Percentiles rank a stretch among this genome's conserved stretches.
Conservation (phyloP, 768 basidiomycete genomes). For the Cyathus striatus region DNA sequence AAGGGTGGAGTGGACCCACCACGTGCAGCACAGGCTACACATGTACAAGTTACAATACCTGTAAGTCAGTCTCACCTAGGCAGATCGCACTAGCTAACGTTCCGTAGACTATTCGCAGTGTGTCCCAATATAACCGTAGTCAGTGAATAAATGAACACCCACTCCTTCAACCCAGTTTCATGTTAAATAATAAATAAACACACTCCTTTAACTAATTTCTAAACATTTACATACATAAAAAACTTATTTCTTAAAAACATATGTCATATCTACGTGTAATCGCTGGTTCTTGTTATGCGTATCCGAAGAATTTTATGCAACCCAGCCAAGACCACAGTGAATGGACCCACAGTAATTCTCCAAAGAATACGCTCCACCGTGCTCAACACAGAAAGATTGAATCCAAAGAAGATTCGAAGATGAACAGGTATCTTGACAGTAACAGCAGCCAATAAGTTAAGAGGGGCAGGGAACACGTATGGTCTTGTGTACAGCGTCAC, state of each 20-base stretch:
- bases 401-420: constrained; percentile 12
- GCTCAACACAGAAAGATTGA: constrained; percentile 7
- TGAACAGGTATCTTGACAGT: constrained; percentile 15
- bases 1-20: constrained; percentile 37
- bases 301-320: too few species aligned
- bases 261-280: too few species aligned
- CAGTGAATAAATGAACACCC: too few species aligned
- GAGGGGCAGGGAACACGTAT: constrained; percentile 44
- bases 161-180: too few species aligned
- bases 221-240: too few species aligned
- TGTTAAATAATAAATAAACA: too few species aligned
- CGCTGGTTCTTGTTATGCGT: too few species aligned
- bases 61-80: constrained; percentile 19
- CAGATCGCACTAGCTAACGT: not conserved
- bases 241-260: too few species aligned
- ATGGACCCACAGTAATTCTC: constrained; percentile 37
- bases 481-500: constrained; percentile 28
- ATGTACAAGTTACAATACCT: constrained; percentile 32
- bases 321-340: too few species aligned
- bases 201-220: too few species aligned
- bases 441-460: constrained; percentile 36
- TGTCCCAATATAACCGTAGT: constrained; percentile 28
- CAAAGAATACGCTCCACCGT: constrained; percentile 30
- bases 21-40: constrained; percentile 30
- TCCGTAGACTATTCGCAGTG: constrained; percentile 41